phyloP scores from a whole-genome alignment of 208 protist species.

The Leishmania arabica region DNA sequence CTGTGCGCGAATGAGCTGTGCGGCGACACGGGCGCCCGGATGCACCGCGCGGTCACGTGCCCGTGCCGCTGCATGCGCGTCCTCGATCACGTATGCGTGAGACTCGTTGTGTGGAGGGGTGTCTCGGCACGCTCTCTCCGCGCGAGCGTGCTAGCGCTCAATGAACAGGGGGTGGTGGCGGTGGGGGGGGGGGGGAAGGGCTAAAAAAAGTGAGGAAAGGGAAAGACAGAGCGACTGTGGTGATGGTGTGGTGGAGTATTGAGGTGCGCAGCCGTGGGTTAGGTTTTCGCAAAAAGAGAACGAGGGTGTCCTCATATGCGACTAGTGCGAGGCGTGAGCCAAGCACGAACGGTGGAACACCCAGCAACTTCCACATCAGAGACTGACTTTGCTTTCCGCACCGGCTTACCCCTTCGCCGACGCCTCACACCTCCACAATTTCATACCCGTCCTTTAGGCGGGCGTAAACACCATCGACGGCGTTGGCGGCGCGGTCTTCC shows the following conservation, averaged over 20 bases:
- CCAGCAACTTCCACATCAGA: not conserved
- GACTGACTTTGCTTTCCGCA: not conserved
- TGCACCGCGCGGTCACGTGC: not conserved
- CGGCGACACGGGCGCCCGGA: not conserved
- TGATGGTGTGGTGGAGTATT: not conserved
- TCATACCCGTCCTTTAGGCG: constrained; percentile 51
- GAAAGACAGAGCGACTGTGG: not conserved
- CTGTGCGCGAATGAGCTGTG: not conserved
- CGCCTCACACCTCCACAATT: constrained; percentile 61
- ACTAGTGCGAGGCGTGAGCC: not conserved
- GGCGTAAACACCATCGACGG: constrained; percentile 40
- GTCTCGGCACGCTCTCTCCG: not conserved
- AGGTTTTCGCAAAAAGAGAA: not conserved
- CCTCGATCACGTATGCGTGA: not conserved
- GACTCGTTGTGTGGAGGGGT: not conserved
- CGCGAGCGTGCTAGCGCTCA: not conserved
- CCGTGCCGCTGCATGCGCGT: not conserved
- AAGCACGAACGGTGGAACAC: not conserved
- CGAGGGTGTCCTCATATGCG: not conserved
- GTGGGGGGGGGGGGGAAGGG: not conserved
- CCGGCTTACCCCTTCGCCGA: not conserved
- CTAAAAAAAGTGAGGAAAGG: not conserved
- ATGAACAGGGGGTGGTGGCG: not conserved
- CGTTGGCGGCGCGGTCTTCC: constrained; percentile 15
- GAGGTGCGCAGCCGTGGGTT: not conserved